Evolutionary conservation across 192 early-diverging fungal genomes (phyloP), one percentile per base, ranked within the genome.

Genomic region (Gaertneriomyces sp.): DNA sequence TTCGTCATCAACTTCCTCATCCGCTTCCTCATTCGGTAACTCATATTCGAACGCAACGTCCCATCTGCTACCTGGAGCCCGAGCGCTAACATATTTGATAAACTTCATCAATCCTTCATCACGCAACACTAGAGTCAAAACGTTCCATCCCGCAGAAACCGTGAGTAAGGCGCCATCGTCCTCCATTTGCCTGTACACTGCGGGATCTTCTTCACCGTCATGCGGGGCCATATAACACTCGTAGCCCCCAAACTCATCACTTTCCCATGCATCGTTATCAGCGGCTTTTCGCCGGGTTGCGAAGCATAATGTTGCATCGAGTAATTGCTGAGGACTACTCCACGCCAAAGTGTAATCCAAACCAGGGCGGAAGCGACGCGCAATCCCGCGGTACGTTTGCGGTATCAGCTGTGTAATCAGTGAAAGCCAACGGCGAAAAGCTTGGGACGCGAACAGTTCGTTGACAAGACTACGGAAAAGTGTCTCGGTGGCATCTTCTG

Each of bases 281-380:
- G 69, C 72, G 8, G 58, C n/a, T 7, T 53, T 68, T 7, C 19
- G n/a, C 9, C 60, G 44, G 7, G 66, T 40, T 1, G 79, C 78
- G 45, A 91, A 68, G 47, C 83, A 86, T 17, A 90, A 68, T 7
- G 85, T 87, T 4, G 85, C 85, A 50, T 91, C 87, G 7, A 91
- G 78, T n/a, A 83, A 68, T 7, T 74, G 77, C 33, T 64, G 51
- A 11, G 75, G 62, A 38, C 73, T 75, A 17, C 79, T 74, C 7
- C 88, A 83, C 9, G 86, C 91, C 7, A 93, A 76, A 7, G 91
- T 89, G 72, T 89, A 93, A 67, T 93, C 91, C 54, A 91, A 77
- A 6, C 91, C 91, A 2, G 88, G 81, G 47, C 91, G 76, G 78
- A 93, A 93, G 7, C 90, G 77, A 42, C 91, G 84, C 6, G 82